A percentile compares a stretch with the other conserved stretches of the same genome.
Evolutionary conservation across 2,329 filamentous ascomycete genomes (phyloP).

Genomic region (Lasiodiplodia sp.): DNA sequence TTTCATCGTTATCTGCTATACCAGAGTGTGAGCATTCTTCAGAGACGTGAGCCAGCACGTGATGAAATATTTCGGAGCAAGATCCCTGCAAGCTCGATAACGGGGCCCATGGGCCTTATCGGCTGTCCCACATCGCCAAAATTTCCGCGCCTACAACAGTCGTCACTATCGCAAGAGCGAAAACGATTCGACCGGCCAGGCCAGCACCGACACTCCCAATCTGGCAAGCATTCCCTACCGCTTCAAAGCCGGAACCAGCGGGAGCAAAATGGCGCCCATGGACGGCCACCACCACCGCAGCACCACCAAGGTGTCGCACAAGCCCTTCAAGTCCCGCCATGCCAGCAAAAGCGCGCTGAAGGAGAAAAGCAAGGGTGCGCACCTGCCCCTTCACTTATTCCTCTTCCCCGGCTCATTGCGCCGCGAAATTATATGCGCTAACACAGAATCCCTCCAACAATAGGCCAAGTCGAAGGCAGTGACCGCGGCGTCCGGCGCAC

Average conservation of each 20-base stretch:
- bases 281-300: slow-evolving; percentile 83
- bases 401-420: background rate
- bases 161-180: slow-evolving; percentile 4
- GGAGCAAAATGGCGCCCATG: slow-evolving; percentile 74
- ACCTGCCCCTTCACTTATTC: background rate
- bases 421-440: background rate
- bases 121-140: slow-evolving; percentile 28
- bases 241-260: slow-evolving; percentile 78
- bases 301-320: slow-evolving; percentile 88
- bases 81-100: slow-evolving; percentile 25
- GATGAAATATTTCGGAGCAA: background rate
- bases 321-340: slow-evolving; percentile 91
- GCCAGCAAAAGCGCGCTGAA: slow-evolving; percentile 87
- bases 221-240: slow-evolving; percentile 66
- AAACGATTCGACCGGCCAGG: slow-evolving; percentile 1
- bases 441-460: background rate
- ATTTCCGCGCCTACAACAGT: slow-evolving; percentile 17
- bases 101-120: slow-evolving; percentile 17
- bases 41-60: background rate
- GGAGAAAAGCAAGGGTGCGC: slow-evolving; percentile 81
- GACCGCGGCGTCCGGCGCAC: slow-evolving; percentile 82
- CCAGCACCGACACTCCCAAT: slow-evolving; percentile 8
- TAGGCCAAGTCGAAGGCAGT: slow-evolving; percentile 76
- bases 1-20: background rate
- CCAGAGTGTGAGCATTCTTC: background rate